Evolutionary conservation across 345 rosid genomes (phyloP), one percentile per base, ranked within the genome.

Genomic region (Salix udensis): DNA sequence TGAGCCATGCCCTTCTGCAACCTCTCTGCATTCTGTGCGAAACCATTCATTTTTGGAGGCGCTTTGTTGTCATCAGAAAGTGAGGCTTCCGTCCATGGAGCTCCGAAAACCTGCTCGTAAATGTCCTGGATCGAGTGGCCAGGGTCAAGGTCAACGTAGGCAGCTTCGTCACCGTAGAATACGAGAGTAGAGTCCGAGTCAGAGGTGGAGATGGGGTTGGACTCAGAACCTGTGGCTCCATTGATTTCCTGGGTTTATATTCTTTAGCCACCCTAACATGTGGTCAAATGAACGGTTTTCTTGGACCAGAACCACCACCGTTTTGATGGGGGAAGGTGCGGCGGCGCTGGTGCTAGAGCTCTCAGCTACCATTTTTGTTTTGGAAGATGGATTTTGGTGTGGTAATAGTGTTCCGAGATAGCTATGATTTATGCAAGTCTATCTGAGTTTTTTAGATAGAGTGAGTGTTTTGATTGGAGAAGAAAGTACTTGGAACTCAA

Each of bases 211-310:
- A 87, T 68, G 16, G 91, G 91, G 78, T 92, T 94, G 28, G 93
- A 91, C 78, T 94, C 92, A 0, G 92, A 79, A 39, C 91, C 93
- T 0, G 89, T 83, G 16, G 89, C 92, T 26, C 98, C 98, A 64
- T 92, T 85, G 73, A 94, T 91, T 72, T 91, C 90, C 90, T 3
- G 84, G 90, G 85, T 94, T 90, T 61, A 91, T 72, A 26, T 89
- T 81, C 55, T 92, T 94, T 79, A 91, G 85, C 98, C 98, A 92
- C 18, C 98, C 98, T 7, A 94, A 84, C 46, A 87, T 89, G 88
- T 94, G 98, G 77, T 94, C 98, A 67, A 94, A 94, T 42, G 98
- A 94, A 18, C 97, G 94, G 87, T 92, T 94, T 72, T 94, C 98
- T 81, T 89, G 98, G 64, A 92, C 93, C 55, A 94, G 82, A 39